These are phyloP conservation scores for Myrica gale DNA, from an alignment of 306 rosid genomes.

Conservation along the genomic window DNA sequence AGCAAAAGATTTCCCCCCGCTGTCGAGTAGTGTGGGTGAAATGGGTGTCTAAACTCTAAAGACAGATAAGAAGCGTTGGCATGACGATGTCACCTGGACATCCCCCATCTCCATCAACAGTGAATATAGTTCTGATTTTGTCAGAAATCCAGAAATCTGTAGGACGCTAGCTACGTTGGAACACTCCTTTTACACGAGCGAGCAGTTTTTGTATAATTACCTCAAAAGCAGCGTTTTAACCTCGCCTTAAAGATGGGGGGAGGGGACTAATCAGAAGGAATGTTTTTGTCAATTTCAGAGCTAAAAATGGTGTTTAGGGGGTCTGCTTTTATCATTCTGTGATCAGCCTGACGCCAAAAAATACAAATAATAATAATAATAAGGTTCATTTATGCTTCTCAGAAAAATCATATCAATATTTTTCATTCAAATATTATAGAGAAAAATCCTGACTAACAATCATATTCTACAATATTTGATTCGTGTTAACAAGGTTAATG, in stretches of 20 bases:
- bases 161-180: too few relatives aligned
- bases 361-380: neutral
- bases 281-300: neutral
- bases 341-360: neutral
- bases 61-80: conserved; percentile 15
- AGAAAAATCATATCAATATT: too few relatives aligned
- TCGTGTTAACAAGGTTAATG: too few relatives aligned
- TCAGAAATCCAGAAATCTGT: neutral
- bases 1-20: conserved; percentile 33
- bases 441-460: too few relatives aligned
- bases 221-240: neutral
- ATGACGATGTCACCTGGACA: conserved; percentile 34
- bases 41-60: too few relatives aligned
- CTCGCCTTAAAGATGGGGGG: neutral
- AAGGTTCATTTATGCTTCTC: too few relatives aligned
- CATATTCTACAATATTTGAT: too few relatives aligned
- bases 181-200: too few relatives aligned
- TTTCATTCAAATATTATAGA: too few relatives aligned
- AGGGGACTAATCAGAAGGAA: neutral
- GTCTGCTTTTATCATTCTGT: too few relatives aligned
- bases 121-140: neutral
- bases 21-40: neutral
- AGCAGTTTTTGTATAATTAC: too few relatives aligned
- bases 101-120: conserved; percentile 4
- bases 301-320: too few relatives aligned